Conservation (phyloP, 2,329 filamentous ascomycete species). For the Verticillium albo-atrum region DNA sequence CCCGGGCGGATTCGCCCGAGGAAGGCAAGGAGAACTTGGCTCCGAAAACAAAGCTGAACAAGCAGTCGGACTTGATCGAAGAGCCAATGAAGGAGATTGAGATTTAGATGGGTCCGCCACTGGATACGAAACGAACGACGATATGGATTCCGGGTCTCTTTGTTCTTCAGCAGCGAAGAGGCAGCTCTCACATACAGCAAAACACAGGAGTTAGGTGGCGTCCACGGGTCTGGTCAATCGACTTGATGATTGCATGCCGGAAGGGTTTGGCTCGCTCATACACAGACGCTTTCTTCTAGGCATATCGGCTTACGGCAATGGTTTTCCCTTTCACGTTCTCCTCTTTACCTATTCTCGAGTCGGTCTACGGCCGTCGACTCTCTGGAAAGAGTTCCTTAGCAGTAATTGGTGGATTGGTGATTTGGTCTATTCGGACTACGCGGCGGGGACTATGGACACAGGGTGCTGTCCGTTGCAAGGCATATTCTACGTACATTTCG, state of each 20-base stretch:
- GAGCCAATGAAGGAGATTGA: constrained; percentile 59
- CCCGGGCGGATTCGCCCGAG: constrained; percentile 27
- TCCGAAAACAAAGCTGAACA: constrained; percentile 32
- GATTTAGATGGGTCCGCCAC: constrained; percentile 37
- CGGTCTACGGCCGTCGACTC: constrained; percentile 1
- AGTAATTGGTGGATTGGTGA: constrained; percentile 8
- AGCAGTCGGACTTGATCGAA: constrained; percentile 38
- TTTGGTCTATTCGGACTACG: background rate
- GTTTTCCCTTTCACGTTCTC: constrained; percentile 5
- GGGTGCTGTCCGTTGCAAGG: constrained; percentile 1
- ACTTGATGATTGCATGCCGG: constrained; percentile 1
- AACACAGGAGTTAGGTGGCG: constrained; percentile 14
- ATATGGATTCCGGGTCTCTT: constrained; percentile 13
- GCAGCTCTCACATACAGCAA: constrained; percentile 8
- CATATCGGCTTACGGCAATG: constrained; percentile 10
- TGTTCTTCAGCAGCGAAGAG: constrained; percentile 9
- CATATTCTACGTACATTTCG: constrained; percentile 10
- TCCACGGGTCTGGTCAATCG: constrained; percentile 6
- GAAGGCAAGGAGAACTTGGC: constrained; percentile 30
- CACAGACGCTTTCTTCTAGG: constrained; percentile 5
- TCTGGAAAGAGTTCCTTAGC: constrained; percentile 9
- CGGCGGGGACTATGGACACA: background rate
- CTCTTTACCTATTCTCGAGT: constrained; percentile 6
- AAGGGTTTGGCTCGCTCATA: background rate
- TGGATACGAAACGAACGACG: constrained; percentile 19